Base-by-base conservation (phyloP, 257 asterid species). In the Scutellaria galericulata region DNA sequence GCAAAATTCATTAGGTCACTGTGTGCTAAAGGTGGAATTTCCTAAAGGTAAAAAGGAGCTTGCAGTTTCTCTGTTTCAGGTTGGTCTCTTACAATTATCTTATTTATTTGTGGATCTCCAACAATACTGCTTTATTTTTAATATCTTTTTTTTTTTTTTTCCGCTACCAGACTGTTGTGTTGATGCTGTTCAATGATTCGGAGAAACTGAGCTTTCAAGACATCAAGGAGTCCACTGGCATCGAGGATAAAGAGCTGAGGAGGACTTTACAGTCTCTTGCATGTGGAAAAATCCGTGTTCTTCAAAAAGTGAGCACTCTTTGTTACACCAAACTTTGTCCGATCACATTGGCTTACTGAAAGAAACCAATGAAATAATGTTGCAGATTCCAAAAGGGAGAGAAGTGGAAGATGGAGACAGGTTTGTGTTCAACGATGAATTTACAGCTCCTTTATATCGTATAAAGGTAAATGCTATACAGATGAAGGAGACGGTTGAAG, bases 11-110 rank as follows among this genome's bases (percentile, higher is more conserved):
- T 84, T 95, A 80, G 99, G 97, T 40, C 98, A 95, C 51, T 95
- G 97, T 79, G 96, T 95, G 68, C 86, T 95, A 62, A 95, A 92
- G 79, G 94, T 96, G 8, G 96, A 86, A 68, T 95, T 92, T 75
- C 86, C 88, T 1, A 95, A 92, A 77, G 97, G 94, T 69, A 92
- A 83, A 83, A 95, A 90, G 90, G 99, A 92, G 91, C 90, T 95
- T 64, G 93, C 99, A 51, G 99, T 92, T 77, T 95, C 98, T 73
- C 90, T 95, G 13, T 95, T 95, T 83, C 99, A 95, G 97, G 97
- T 89, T 79, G 70, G 92, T 20, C 7, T 66, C 53, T 65, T 57
- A 37, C 46, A 42, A 51, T 2, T 24, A 24, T 24, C 27, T 18
- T 24, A 24, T 24, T 24, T 24, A 24, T 24, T 22, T 22, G 1